Base-by-base conservation (phyloP, 1,139 yeast species). In the Saccharomyces hybrid region DNA sequence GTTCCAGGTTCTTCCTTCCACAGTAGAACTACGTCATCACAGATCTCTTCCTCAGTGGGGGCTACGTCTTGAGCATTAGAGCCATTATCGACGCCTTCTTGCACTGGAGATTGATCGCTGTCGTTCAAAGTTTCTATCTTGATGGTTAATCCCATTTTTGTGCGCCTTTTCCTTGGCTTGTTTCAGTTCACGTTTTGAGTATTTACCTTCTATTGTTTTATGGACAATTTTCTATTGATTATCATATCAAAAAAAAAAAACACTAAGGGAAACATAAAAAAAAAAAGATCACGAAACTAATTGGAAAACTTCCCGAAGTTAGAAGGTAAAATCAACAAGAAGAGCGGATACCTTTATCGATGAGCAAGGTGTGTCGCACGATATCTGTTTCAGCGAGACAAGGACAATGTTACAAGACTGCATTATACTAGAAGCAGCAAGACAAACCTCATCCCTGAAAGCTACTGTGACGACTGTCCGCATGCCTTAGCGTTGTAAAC, bases 1-100 rank as follows among this genome's bases (percentile, higher is more conserved):
- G 84, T 78, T 2, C 77, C 71, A 1, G 89, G 83, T 62, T 86
- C 89, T 56, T 78, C 77, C 61, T 80, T 82, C 93, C 95, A 87
- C 21, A 85, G 70, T 7, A 76, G 74, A 52, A 84, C 78, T 27
- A 86, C 83, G 46, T 77, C 80, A 53, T 80, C 82, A 14, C 85
- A 83, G 21, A 86, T 75, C 67, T 84, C 83, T 52, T 86, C 75
- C 56, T 83, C 86, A 58, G 79, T 80, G 2, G 95, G 95, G 12
- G 75, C 75, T 0, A 59, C 29, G 12, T 34, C 14, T 38, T 12
- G 44, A 38, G 24, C 16, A 38, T 16, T 16, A 16, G 24, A 38
- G 44, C 44, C 44, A 16, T 38, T 16, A 9, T 38, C 24, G 8
- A 21, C 16, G 31, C 58, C 59, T 4, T 55, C 49, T 38, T 53